These are phyloP conservation scores for Mucor saturninus DNA, from an alignment of 371 early-diverging fungal species.

Conservation along the genomic window DNA sequence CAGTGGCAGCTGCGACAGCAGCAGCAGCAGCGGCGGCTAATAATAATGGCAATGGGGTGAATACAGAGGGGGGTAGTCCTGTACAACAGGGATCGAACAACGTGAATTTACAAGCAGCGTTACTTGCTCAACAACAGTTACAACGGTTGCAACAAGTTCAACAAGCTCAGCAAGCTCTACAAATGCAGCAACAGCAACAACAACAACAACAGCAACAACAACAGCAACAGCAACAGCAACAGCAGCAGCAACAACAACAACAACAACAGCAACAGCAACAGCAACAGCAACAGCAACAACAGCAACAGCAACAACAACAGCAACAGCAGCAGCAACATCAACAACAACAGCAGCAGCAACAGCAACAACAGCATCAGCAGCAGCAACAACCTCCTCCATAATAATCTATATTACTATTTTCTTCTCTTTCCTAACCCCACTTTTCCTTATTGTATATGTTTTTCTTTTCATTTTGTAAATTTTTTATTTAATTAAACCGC, in stretches of 20 bases:
- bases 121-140: constrained; percentile 22
- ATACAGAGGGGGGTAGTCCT: constrained; percentile 2
- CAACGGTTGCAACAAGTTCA: constrained; percentile 16
- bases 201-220: constrained; percentile 15
- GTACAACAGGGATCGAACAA: background rate
- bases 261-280: background rate
- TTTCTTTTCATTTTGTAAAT: too few relatives aligned
- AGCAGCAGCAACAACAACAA: constrained; percentile 5
- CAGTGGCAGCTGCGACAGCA: constrained; percentile 23
- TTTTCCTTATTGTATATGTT: too few relatives aligned
- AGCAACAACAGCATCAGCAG: background rate
- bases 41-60: background rate
- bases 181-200: constrained; percentile 10
- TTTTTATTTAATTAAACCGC: too few relatives aligned
- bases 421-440: too few relatives aligned
- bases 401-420: too few relatives aligned
- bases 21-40: too few relatives aligned
- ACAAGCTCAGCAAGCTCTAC: background rate
- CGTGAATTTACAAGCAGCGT: constrained; percentile 19
- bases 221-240: constrained; percentile 11
- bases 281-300: background rate
- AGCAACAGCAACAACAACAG: background rate
- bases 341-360: background rate
- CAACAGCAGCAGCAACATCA: background rate
- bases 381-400: background rate